A percentile compares a stretch with the other conserved stretches of the same genome.
phyloP scores from a whole-genome alignment of 1,284 basidiomycete genomes.

The Cryptococcus sp. region DNA sequence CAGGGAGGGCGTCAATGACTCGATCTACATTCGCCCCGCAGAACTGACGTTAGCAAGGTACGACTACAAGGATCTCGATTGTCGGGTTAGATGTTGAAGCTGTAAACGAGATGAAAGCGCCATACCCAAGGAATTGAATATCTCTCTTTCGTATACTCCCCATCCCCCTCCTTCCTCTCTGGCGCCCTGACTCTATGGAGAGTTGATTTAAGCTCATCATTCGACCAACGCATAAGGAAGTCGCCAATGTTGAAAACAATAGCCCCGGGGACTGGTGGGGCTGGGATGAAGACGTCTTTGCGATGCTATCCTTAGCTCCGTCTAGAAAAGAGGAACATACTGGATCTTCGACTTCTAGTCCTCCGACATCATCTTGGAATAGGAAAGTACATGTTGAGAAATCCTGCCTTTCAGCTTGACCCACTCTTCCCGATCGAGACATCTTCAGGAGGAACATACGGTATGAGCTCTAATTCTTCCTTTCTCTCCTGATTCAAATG shows the following conservation, averaged over 20 bases:
- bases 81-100: not conserved
- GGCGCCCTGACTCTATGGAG: slow-evolving; percentile 60
- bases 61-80: not conserved
- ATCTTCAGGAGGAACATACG: not conserved
- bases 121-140: slow-evolving; percentile 60
- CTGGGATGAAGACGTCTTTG: slow-evolving; percentile 54
- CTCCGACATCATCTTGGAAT: slow-evolving; percentile 59
- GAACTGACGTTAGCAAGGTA: slow-evolving; percentile 46
- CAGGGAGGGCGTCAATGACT: slow-evolving; percentile 55
- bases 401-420: slow-evolving; percentile 40
- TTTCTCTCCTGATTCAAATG: slow-evolving; percentile 49
- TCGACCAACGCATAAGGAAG: slow-evolving; percentile 61
- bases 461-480: slow-evolving; percentile 58
- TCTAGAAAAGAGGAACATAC: slow-evolving; percentile 6
- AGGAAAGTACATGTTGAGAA: slow-evolving; percentile 59
- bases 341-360: slow-evolving; percentile 60
- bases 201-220: slow-evolving; percentile 59
- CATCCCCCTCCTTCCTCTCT: slow-evolving; percentile 14
- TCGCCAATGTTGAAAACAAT: slow-evolving; percentile 62
- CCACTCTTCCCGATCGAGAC: not conserved
- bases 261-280: slow-evolving; percentile 53
- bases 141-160: slow-evolving; percentile 51
- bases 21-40: slow-evolving; percentile 49
- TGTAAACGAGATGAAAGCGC: slow-evolving; percentile 1
- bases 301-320: not conserved